Base-by-base conservation (phyloP, 2,329 filamentous ascomycete genomes). In the Colletotrichum chrysophilum region DNA sequence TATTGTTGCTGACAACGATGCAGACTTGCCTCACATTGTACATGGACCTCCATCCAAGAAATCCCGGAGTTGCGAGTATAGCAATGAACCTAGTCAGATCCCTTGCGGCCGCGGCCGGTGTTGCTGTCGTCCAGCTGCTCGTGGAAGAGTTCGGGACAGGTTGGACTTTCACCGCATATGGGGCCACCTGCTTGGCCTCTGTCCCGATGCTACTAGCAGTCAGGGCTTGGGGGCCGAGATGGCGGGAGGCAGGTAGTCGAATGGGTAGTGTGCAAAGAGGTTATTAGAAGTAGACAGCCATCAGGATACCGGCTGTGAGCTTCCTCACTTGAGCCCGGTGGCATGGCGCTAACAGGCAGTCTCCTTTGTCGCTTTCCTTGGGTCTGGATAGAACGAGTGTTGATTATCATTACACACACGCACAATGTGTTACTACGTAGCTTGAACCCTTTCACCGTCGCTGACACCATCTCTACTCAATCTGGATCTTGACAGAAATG, bases 401-500 rank as follows among this genome's bases (percentile, higher is more conserved):
- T 21, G 43, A 52, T 52, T 52, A 21, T 52, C 43, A 52, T 52
- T 52, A 21, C 12, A 21, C 43, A 52, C 43, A 13, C 43, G 43
- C n/a, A 24, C n/a, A 21, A 21, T 21, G 10, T 52, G n/a, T 52
- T 52, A 7, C 43, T 52, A 30, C 16, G 21, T 30, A 13, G 21
- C n/a, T 43, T 26, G 34, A 24, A 13, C 7, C 32, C 16, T 65
- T 21, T 52, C 10, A 6, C n/a, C 43, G 43, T 52, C n/a, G n/a
- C 32, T 43, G 13, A n/a, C 9, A 21, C 13, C 7, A n/a, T n/a
- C 71, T 8, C 71, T 8, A 71, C n/a, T 52, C 55, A 38, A 75
- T 75, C 28, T 66, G 38, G 18, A 75, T 68, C 38, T 74, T 75
- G 30, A 75, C 66, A 52, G 70, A 74, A 60, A 76, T 76, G 4